Evolutionary conservation across 1,284 basidiomycete genomes (phyloP).

Genomic region (Calocybe gambosa): DNA sequence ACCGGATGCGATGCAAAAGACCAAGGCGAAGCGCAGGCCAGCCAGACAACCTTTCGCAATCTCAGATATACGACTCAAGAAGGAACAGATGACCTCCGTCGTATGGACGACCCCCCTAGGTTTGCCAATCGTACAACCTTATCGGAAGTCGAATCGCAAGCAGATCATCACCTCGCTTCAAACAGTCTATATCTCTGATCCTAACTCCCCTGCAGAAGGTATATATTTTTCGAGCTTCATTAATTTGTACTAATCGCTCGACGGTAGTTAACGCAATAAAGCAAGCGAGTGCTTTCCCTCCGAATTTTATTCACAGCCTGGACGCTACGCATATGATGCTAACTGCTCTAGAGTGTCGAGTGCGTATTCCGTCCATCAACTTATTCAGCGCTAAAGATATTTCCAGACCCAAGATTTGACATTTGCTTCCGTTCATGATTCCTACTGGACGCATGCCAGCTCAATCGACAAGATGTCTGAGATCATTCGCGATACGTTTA

Average conservation of each 20-base stretch:
- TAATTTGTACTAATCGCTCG: neutral
- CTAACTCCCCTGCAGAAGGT: conserved; percentile 71
- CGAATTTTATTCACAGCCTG: conserved; percentile 96
- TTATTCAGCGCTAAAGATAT: conserved; percentile 4
- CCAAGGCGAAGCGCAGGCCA: conserved; percentile 7
- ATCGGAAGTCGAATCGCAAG: conserved; percentile 79
- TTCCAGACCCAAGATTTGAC: conserved; percentile 63
- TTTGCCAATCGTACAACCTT: conserved; percentile 94
- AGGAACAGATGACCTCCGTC: conserved; percentile 94
- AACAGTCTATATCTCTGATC: conserved; percentile 91
- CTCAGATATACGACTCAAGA: conserved; percentile 44
- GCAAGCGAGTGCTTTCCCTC: conserved; percentile 96
- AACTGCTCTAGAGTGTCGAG: conserved; percentile 87
- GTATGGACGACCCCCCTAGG: conserved; percentile 97
- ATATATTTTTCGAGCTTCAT: conserved; percentile 13
- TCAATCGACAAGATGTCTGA: conserved; percentile 87
- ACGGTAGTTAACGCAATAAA: conserved; percentile 72
- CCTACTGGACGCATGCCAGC: conserved; percentile 96
- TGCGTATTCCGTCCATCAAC: too few species aligned
- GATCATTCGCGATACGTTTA: conserved; percentile 90
- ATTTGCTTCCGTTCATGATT: conserved; percentile 97
- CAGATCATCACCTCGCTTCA: conserved; percentile 86
- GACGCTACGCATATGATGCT: conserved; percentile 99
- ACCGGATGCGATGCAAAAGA: conserved; percentile 37
- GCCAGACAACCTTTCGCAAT: conserved; percentile 6